phyloP scores from a whole-genome alignment of 2,329 filamentous ascomycete genomes.

The Eurotiales sp. region DNA sequence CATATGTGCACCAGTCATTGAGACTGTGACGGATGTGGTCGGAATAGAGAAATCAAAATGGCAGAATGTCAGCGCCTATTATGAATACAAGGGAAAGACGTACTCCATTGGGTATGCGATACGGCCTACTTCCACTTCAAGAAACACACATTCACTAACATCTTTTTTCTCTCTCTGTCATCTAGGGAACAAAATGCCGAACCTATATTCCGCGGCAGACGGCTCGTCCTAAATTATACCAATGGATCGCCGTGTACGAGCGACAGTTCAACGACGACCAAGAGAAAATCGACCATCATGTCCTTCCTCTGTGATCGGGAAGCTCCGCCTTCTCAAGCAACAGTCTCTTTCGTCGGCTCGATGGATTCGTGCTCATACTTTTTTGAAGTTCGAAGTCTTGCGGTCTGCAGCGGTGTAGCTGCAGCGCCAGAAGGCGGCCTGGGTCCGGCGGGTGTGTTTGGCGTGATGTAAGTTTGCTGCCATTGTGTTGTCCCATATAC shows the following conservation, averaged over 20 bases:
- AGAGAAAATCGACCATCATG: slow-evolving; percentile 74
- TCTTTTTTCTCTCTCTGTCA: neutral
- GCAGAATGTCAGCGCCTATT: slow-evolving; percentile 50
- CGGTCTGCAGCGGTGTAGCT: slow-evolving; percentile 73
- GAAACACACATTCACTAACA: too few species aligned
- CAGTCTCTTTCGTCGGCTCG: slow-evolving; percentile 80
- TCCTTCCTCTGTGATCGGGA: slow-evolving; percentile 92
- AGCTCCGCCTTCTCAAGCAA: slow-evolving; percentile 62
- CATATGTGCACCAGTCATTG: slow-evolving; percentile 49
- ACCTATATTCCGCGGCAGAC: slow-evolving; percentile 48
- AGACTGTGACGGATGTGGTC: slow-evolving; percentile 44
- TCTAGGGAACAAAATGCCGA: slow-evolving; percentile 42
- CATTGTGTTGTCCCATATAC: neutral
- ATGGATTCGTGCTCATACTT: slow-evolving; percentile 92
- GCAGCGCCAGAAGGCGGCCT: slow-evolving; percentile 56
- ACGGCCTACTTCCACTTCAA: too few species aligned
- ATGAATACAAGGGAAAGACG: slow-evolving; percentile 39
- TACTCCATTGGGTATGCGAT: slow-evolving; percentile 48
- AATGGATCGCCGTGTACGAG: slow-evolving; percentile 66
- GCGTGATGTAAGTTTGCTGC: slow-evolving; percentile 66
- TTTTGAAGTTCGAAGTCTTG: slow-evolving; percentile 83
- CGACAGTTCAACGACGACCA: slow-evolving; percentile 24
- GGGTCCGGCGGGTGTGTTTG: slow-evolving; percentile 74
- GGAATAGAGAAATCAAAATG: slow-evolving; percentile 40
- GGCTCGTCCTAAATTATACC: slow-evolving; percentile 72